Percentiles rank a stretch among this genome's conserved stretches.
These are phyloP conservation scores for Purpureocillium lavendulum DNA, from an alignment of 2,329 filamentous ascomycete species.

Conservation along the genomic window DNA sequence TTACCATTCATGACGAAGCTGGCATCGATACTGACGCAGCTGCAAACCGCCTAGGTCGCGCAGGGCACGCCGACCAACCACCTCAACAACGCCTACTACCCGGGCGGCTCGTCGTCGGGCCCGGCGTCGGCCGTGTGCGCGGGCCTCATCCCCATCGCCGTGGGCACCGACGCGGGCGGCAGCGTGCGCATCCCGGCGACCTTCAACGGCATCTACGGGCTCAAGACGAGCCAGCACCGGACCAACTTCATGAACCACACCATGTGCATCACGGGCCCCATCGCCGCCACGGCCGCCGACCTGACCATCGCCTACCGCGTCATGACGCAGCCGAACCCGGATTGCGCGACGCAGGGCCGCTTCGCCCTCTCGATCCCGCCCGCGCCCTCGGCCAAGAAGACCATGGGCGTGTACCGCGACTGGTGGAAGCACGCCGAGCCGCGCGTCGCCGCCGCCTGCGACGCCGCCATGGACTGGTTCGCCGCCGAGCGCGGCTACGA, in stretches of 20 bases:
- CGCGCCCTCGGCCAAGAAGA: conserved; percentile 36
- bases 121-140: conserved; percentile 61
- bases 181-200: conserved; percentile 65
- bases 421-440: conserved; percentile 45
- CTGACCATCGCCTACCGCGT: conserved; percentile 74
- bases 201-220: conserved; percentile 73
- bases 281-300: conserved; percentile 69
- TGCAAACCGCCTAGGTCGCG: conserved; percentile 31
- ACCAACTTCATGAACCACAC: conserved; percentile 47
- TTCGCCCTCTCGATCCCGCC: conserved; percentile 53
- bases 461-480: conserved; percentile 52
- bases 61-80: conserved; percentile 73
- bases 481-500: conserved; percentile 39
- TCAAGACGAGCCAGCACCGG: conserved; percentile 72
- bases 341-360: conserved; percentile 47
- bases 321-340: conserved; percentile 65
- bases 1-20: no score
- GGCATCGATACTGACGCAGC: conserved; percentile 24
- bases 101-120: conserved; percentile 74
- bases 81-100: conserved; percentile 67
- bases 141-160: conserved; percentile 65
- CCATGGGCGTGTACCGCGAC: conserved; percentile 62
- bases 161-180: conserved; percentile 71
- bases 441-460: conserved; percentile 52
- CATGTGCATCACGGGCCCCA: conserved; percentile 61